Evolutionary conservation across 495 filamentous ascomycete genomes (phyloP).

Genomic region (Lindgomyces ingoldianus): DNA sequence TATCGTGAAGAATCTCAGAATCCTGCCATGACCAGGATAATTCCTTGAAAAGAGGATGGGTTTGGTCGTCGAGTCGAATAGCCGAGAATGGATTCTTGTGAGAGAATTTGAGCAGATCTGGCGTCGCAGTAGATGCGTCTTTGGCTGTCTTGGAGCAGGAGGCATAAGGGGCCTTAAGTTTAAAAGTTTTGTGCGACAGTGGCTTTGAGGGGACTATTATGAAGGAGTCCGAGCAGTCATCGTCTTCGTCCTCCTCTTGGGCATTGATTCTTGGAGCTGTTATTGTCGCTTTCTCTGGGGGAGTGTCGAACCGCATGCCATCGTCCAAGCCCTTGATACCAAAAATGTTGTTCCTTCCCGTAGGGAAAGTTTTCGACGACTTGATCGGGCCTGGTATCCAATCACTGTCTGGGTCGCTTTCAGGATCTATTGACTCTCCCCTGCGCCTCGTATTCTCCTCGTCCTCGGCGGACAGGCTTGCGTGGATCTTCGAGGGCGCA

Average conservation of each 20-base stretch:
- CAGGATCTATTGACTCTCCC: conserved; percentile 16
- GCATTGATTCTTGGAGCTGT: background rate
- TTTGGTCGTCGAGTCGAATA: conserved; percentile 23
- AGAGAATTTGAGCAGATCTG: conserved; percentile 29
- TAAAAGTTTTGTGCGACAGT: conserved; percentile 8
- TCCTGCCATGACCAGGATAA: conserved; percentile 36
- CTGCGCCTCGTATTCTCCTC: conserved; percentile 30
- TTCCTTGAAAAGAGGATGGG: conserved; percentile 25
- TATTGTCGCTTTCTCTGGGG: conserved; percentile 10
- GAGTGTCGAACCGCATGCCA: conserved; percentile 21
- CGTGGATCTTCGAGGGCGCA: background rate
- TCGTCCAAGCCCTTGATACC: conserved; percentile 31
- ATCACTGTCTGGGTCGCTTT: conserved; percentile 36
- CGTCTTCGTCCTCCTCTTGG: conserved; percentile 3
- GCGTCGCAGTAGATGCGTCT: background rate
- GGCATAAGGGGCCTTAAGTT: background rate
- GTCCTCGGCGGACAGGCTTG: conserved; percentile 18
- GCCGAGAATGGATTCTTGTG: conserved; percentile 27
- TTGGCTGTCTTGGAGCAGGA: background rate
- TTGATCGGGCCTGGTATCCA: conserved; percentile 35
- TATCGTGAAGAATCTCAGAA: conserved; percentile 33
- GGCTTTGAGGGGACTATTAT: conserved; percentile 19
- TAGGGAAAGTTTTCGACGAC: conserved; percentile 7
- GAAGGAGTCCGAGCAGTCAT: conserved; percentile 22
- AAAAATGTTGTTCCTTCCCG: conserved; percentile 29